phyloP scores from a whole-genome alignment of 2,329 filamentous ascomycete genomes.

The Akanthomyces muscarius region DNA sequence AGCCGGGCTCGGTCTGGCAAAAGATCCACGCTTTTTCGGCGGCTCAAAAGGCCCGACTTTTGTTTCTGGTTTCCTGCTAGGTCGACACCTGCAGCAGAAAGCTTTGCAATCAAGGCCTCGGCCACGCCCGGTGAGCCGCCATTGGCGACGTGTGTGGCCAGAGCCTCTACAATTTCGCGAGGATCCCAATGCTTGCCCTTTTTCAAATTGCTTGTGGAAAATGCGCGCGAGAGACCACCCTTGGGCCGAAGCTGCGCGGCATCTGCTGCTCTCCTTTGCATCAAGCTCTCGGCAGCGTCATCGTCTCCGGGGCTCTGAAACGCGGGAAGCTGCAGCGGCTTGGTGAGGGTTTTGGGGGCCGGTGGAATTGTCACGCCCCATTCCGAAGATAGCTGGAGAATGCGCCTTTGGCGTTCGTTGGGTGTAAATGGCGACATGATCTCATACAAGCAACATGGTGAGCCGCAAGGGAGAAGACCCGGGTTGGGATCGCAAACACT shows the following conservation, averaged over 20 bases:
- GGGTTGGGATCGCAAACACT: background rate
- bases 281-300: slow-evolving; percentile 48
- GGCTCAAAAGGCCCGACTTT: slow-evolving; percentile 44
- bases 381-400: slow-evolving; percentile 47
- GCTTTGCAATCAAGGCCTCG: slow-evolving; percentile 50
- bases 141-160: slow-evolving; percentile 46
- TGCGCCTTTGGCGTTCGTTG: slow-evolving; percentile 43
- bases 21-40: slow-evolving; percentile 48
- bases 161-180: slow-evolving; percentile 48
- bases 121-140: slow-evolving; percentile 51
- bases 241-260: slow-evolving; percentile 35
- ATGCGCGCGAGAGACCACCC: slow-evolving; percentile 36
- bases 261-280: slow-evolving; percentile 42
- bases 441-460: slow-evolving; percentile 8
- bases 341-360: slow-evolving; percentile 36
- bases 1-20: slow-evolving; percentile 47
- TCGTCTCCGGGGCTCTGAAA: slow-evolving; percentile 48
- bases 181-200: slow-evolving; percentile 51
- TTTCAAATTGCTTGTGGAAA: slow-evolving; percentile 36
- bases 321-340: slow-evolving; percentile 40
- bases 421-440: slow-evolving; percentile 18
- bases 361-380: slow-evolving; percentile 45
- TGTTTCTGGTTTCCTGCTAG: slow-evolving; percentile 46
- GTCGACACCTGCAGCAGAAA: slow-evolving; percentile 47
- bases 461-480: background rate